phyloP scores from a whole-genome alignment of 2,329 filamentous ascomycete genomes.

The Sporothrix pallida region DNA sequence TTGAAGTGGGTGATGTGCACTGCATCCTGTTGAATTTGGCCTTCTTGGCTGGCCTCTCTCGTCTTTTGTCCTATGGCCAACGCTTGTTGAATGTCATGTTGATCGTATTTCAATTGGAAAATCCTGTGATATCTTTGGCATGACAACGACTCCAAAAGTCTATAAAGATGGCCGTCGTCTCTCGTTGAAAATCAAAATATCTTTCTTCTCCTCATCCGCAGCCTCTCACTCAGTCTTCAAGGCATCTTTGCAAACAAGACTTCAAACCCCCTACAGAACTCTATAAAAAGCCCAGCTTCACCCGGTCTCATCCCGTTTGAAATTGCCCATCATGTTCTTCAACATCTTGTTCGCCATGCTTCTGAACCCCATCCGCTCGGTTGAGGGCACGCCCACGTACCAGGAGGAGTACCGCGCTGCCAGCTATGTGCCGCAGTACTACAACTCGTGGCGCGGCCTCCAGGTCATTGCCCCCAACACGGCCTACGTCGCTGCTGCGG shows the following conservation, averaged over 20 bases:
- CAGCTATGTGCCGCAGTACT: conserved; percentile 20
- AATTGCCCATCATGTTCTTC: conserved; percentile 16
- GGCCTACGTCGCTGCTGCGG: conserved; percentile 11
- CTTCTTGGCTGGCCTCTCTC: neutral
- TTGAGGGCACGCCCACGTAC: conserved; percentile 21
- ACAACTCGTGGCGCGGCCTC: conserved; percentile 7
- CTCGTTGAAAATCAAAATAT: neutral
- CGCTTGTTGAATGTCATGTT: neutral
- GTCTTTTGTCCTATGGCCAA: neutral
- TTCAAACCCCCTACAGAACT: neutral
- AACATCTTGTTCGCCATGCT: conserved; percentile 20
- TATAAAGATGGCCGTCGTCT: conserved; percentile 3
- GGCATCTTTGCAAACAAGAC: neutral
- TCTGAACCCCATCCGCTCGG: conserved; percentile 5
- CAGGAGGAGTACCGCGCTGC: conserved; percentile 24
- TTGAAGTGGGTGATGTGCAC: neutral
- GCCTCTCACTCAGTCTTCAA: neutral
- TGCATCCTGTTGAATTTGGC: neutral
- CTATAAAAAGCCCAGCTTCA: conserved; percentile 16
- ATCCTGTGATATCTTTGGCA: too few relatives aligned
- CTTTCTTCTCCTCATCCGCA: neutral
- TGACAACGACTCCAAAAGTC: neutral
- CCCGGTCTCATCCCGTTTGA: neutral
- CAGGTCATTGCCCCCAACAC: conserved; percentile 28
- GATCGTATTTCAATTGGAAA: neutral